Conservation (phyloP, 495 filamentous ascomycete species). For the Podospora pseudocomata region DNA sequence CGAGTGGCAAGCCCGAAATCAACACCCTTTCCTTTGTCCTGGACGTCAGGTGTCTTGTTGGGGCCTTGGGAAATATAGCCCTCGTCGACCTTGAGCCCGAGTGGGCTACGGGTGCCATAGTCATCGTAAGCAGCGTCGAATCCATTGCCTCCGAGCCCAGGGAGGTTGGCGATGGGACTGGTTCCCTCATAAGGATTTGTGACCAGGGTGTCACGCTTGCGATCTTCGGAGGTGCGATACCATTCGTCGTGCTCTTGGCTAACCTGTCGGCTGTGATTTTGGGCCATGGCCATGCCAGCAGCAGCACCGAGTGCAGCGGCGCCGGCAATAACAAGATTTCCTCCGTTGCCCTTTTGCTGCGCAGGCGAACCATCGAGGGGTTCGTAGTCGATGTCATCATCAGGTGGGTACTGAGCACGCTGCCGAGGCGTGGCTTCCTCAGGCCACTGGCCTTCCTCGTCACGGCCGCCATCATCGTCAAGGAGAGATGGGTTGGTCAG, state of each 20-base stretch:
- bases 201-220: slow-evolving; percentile 54
- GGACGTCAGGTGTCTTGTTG: slow-evolving; percentile 61
- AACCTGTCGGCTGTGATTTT: slow-evolving; percentile 44
- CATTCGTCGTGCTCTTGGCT: slow-evolving; percentile 53
- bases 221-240: slow-evolving; percentile 52
- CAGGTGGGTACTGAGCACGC: slow-evolving; percentile 33
- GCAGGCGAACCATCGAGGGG: slow-evolving; percentile 22
- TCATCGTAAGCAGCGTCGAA: slow-evolving; percentile 35
- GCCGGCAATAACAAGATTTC: slow-evolving; percentile 27
- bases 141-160: slow-evolving; percentile 39
- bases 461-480: slow-evolving; percentile 34
- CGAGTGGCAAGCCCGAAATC: slow-evolving; percentile 52
- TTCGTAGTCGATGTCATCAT: slow-evolving; percentile 34
- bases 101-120: slow-evolving; percentile 46
- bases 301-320: slow-evolving; percentile 43
- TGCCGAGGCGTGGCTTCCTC: slow-evolving; percentile 42
- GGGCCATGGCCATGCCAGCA: slow-evolving; percentile 44
- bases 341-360: neutral
- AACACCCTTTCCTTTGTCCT: slow-evolving; percentile 54
- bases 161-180: slow-evolving; percentile 50
- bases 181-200: slow-evolving; percentile 58
- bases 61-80: slow-evolving; percentile 85
- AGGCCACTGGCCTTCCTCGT: slow-evolving; percentile 38
- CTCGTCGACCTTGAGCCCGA: slow-evolving; percentile 61
- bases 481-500: slow-evolving; percentile 41